Percentiles rank a stretch among this genome's conserved stretches.
Conservation (phyloP, 345 rosid genomes). For the Zanthoxylum bungeanum region DNA sequence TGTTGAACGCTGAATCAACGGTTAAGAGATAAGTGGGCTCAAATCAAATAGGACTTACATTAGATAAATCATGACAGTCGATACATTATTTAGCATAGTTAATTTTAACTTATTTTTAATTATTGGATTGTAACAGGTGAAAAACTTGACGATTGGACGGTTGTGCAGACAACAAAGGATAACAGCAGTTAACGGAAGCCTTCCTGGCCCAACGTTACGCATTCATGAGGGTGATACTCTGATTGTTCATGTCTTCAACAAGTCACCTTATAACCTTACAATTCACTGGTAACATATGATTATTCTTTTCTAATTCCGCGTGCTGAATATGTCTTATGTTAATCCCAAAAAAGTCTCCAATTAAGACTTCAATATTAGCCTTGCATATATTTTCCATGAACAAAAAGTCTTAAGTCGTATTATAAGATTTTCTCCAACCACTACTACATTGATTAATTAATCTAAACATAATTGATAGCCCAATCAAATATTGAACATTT, state of each 20-base stretch:
- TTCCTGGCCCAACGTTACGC: conserved; percentile 78
- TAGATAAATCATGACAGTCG: neutral
- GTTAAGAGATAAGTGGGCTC: no score
- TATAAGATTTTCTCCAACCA: neutral
- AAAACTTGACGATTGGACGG: conserved; percentile 52
- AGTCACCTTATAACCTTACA: conserved; percentile 80
- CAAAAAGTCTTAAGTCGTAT: neutral
- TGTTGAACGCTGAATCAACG: no score
- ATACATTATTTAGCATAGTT: no score
- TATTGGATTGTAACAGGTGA: conserved; percentile 42
- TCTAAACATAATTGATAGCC: neutral
- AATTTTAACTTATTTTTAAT: no score
- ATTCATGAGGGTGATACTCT: conserved; percentile 80
- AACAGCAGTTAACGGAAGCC: conserved; percentile 69
- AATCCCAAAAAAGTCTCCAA: no score
- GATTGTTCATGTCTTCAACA: conserved; percentile 62
- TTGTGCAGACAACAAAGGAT: conserved; percentile 57
- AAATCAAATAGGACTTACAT: no score
- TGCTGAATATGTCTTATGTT: neutral
- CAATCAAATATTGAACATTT: neutral
- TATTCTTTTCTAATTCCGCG: neutral
- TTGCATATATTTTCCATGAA: neutral
- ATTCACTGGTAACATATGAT: conserved; percentile 68
- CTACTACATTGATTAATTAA: neutral
- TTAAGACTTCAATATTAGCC: neutral